Evolutionary conservation across 2,329 filamentous ascomycete species (phyloP), one percentile per base, ranked within the genome.

Genomic region (Setomelanomma holmii): DNA sequence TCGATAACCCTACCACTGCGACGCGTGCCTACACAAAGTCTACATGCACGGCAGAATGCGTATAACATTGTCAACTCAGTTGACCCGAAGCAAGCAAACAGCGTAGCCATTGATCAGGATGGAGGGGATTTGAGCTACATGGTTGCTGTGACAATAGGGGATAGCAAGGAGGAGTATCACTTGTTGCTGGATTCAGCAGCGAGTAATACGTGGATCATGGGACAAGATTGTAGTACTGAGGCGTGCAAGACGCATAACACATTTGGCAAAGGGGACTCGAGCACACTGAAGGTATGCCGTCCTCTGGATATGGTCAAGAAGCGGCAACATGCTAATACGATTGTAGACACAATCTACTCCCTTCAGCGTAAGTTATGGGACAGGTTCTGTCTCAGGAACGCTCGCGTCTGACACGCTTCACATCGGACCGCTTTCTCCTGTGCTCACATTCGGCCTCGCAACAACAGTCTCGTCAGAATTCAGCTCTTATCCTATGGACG

Each of bases 141-240:
- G 69, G 76, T 79, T 3, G 71, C 74, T 1, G 73, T 84, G 35
- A 75, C 74, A 6, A 75, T 85, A 52, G 83, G 83, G 4, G 78
- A 77, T 12, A 74, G 78, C 52, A 74, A 76, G 33, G 74, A 82
- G 61, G 72, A 78, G 40, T 82, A 84, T 72, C 79, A 79, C 67
- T 75, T 85, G 68, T 68, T 84, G 47, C 64, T 85, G 12, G 83
- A 85, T 64, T 82, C 81, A 1, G 83, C 82, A 6, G 80, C 81
- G 12, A 78, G 80, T 16, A 91, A 90, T 51, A 91, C 88, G 11
- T 96, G 92, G 92, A 85, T 96, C 17, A 95, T 95, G 85, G 84
- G 87, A 23, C 79, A 85, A 14, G 77, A 81, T 48, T 96, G 92
- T 77, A 80, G 73, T 14, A 85, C 85, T 3, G 73, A 80, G 20